Conservation (phyloP, 192 early-diverging fungal species). For the Haplosporangium gracile region DNA sequence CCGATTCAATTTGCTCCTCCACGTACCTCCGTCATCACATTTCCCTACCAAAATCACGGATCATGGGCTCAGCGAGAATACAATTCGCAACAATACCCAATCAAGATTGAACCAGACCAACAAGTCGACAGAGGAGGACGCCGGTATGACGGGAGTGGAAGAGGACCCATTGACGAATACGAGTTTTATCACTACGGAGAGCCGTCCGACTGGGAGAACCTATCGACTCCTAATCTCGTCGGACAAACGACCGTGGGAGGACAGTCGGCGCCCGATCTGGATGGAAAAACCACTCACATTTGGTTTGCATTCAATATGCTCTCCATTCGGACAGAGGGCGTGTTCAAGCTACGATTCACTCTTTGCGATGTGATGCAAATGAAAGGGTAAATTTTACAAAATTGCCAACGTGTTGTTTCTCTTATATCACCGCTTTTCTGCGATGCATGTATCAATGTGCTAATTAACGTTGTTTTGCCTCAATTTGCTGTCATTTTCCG, state of each 20-base stretch:
- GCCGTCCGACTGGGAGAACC: constrained; percentile 13
- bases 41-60: not conserved
- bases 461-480: no score
- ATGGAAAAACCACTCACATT: constrained; percentile 66
- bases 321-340: constrained; percentile 77
- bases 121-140: not conserved
- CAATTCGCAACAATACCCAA: not conserved
- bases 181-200: constrained; percentile 8
- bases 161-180: constrained; percentile 2
- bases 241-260: constrained; percentile 43
- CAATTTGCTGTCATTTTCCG: not conserved
- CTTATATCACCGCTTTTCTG: not conserved
- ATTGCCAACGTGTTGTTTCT: not conserved
- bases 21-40: not conserved
- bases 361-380: constrained; percentile 74
- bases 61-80: not conserved
- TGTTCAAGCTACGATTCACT: constrained; percentile 72
- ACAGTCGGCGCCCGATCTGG: constrained; percentile 61
- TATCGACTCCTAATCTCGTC: constrained; percentile 32
- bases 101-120: not conserved
- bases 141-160: not conserved
- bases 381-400: constrained; percentile 9
- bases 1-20: constrained; percentile 1
- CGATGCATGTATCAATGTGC: not conserved
- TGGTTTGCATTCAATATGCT: constrained; percentile 82